These are phyloP conservation scores for Boletus rex-veris DNA, from an alignment of 768 basidiomycete genomes.

Conservation along the genomic window DNA sequence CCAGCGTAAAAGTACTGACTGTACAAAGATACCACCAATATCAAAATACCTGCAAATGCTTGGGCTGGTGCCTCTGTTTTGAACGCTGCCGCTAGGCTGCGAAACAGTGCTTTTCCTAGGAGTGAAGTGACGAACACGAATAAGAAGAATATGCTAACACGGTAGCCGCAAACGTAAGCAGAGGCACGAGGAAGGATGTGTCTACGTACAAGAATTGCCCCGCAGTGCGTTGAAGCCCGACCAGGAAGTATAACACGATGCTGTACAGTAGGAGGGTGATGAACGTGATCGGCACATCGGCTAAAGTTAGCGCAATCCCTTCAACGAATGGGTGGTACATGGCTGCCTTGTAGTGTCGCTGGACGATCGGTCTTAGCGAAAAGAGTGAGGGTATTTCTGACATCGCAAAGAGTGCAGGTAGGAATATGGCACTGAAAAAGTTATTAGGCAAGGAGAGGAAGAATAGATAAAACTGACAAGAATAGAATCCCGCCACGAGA, in stretches of 20 bases:
- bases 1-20: constrained; percentile 6
- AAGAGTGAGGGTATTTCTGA: constrained; percentile 54
- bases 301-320: constrained; percentile 43
- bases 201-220: constrained; percentile 62
- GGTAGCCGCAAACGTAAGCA: background rate
- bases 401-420: constrained; percentile 57
- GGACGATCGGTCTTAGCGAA: constrained; percentile 42
- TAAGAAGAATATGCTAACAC: constrained; percentile 51
- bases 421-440: constrained; percentile 47
- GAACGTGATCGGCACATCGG: constrained; percentile 44
- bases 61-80: constrained; percentile 59
- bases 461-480: constrained; percentile 47
- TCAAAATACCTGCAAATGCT: constrained; percentile 49
- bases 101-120: constrained; percentile 75
- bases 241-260: constrained; percentile 57
- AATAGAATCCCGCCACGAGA: constrained; percentile 82
- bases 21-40: constrained; percentile 55
- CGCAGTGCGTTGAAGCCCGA: constrained; percentile 51
- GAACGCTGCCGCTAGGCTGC: constrained; percentile 59
- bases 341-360: constrained; percentile 41
- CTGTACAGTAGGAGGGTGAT: constrained; percentile 33
- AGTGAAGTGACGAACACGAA: constrained; percentile 56
- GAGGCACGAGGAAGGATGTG: constrained; percentile 1
- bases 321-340: constrained; percentile 53
- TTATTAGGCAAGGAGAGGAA: background rate